Percentiles rank a stretch among this genome's conserved stretches.
phyloP scores from a whole-genome alignment of 1,284 basidiomycete genomes.

The Taiwanofungus camphoratus region DNA sequence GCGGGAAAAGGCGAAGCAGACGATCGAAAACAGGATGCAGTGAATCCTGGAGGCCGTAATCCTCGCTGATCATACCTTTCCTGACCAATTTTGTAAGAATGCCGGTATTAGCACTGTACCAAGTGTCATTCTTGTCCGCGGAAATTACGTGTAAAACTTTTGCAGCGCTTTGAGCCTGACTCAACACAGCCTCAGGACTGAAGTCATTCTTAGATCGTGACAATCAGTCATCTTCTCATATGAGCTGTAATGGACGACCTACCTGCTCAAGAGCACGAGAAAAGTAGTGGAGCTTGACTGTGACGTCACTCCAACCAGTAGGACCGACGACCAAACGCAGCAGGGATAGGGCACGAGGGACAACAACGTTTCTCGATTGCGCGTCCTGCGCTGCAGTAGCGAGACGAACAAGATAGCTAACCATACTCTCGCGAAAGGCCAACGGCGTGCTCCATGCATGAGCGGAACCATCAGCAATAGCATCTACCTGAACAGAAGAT shows the following conservation, averaged over 20 bases:
- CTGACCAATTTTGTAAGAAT: conserved; percentile 88
- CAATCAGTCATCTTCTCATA: neutral
- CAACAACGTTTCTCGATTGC: conserved; percentile 55
- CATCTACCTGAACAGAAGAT: conserved; percentile 8
- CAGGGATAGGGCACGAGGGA: conserved; percentile 76
- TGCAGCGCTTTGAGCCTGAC: conserved; percentile 77
- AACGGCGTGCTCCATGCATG: conserved; percentile 70
- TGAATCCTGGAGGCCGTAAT: conserved; percentile 71
- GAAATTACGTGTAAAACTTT: conserved; percentile 89
- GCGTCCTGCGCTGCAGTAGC: conserved; percentile 74
- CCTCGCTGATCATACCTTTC: conserved; percentile 81
- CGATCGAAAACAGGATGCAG: conserved; percentile 84
- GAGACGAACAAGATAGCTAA: conserved; percentile 91
- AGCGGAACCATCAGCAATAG: conserved; percentile 16
- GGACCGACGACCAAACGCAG: conserved; percentile 79
- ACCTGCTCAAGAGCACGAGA: conserved; percentile 79
- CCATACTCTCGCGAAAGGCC: conserved; percentile 81
- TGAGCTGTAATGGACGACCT: conserved; percentile 19
- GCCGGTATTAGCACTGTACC: conserved; percentile 74
- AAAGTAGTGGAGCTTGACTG: conserved; percentile 89
- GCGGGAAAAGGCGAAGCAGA: conserved; percentile 79
- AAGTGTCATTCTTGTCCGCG: conserved; percentile 78
- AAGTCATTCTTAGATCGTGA: conserved; percentile 57
- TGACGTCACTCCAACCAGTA: conserved; percentile 89
- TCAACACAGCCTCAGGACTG: conserved; percentile 56